These are phyloP conservation scores for Bremia lactucae DNA, from an alignment of 352 stramenopile species.

Conservation along the genomic window DNA sequence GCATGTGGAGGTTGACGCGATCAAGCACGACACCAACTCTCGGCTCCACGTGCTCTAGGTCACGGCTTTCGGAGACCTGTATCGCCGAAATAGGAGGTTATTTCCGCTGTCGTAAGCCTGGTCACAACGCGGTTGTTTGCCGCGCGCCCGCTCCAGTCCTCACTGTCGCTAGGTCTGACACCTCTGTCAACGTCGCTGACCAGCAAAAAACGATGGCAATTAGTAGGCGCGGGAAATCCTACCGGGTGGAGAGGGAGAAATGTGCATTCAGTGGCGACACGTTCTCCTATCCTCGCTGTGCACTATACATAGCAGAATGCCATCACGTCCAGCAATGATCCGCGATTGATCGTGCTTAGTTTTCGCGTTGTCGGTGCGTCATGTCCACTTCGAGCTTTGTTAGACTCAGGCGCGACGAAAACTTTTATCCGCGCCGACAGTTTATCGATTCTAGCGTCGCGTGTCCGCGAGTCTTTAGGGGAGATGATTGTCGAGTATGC, in stretches of 20 bases:
- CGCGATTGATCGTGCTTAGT: too few relatives aligned
- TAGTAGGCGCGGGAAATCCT: too few relatives aligned
- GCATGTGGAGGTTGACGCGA: constrained; percentile 10
- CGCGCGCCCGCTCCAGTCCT: too few relatives aligned
- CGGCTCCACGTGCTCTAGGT: too few relatives aligned
- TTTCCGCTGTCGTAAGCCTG: too few relatives aligned
- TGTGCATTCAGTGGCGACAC: constrained; percentile 2
- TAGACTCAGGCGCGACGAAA: not conserved
- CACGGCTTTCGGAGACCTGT: too few relatives aligned
- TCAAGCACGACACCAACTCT: not conserved
- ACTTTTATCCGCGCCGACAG: constrained; percentile 9
- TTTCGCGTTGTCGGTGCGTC: too few relatives aligned
- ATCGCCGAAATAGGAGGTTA: too few relatives aligned
- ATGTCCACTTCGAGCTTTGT: too few relatives aligned
- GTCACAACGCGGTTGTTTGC: too few relatives aligned
- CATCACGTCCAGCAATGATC: too few relatives aligned
- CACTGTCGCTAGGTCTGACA: not conserved
- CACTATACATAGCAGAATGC: constrained; percentile 6
- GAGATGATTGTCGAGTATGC: constrained; percentile 13
- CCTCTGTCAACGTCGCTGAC: constrained; percentile 1
- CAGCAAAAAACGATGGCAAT: too few relatives aligned
- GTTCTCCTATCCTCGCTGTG: constrained; percentile 1
- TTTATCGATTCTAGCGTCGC: constrained; percentile 4
- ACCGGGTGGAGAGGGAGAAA: constrained; percentile 2
- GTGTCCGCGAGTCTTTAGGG: constrained; percentile 3